Evolutionary conservation across 768 basidiomycete genomes (phyloP).

Genomic region (Tylopilus balloui): DNA sequence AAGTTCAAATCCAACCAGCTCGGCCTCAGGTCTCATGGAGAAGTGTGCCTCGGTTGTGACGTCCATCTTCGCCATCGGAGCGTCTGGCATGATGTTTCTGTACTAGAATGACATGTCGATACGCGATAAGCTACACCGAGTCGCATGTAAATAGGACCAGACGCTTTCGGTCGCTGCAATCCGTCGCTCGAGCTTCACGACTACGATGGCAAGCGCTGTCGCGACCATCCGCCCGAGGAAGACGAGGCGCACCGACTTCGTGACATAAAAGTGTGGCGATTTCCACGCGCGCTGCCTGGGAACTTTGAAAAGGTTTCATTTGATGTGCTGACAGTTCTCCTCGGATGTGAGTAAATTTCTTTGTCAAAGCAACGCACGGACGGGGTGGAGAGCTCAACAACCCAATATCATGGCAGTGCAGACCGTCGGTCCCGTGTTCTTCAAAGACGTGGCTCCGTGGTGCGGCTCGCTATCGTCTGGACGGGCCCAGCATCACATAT

Average conservation of each 20-base stretch:
- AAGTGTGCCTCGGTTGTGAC: slow-evolving; percentile 5
- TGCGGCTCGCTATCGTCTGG: background rate
- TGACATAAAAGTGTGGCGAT: slow-evolving; percentile 6
- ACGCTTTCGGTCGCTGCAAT: background rate
- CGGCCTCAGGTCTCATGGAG: slow-evolving; percentile 1
- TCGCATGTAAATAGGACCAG: background rate
- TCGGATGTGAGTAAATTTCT: slow-evolving; percentile 2
- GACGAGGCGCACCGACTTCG: background rate
- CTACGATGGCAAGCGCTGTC: background rate
- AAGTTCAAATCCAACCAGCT: slow-evolving; percentile 9
- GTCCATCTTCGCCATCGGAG: slow-evolving; percentile 12
- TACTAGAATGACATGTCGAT: slow-evolving; percentile 2
- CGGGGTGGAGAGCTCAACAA: background rate
- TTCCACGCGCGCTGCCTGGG: background rate
- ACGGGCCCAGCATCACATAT: background rate
- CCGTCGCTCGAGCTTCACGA: background rate
- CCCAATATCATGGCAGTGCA: background rate
- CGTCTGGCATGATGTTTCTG: slow-evolving; percentile 14
- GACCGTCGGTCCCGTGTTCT: background rate
- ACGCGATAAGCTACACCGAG: background rate
- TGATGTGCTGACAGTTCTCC: background rate
- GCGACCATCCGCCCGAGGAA: background rate
- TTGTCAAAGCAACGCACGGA: background rate
- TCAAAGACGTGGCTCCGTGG: slow-evolving; percentile 1
- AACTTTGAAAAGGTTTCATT: slow-evolving; percentile 5